Base-by-base conservation (phyloP, 2,329 filamentous ascomycete species). In the Dactylellina haptotyla region DNA sequence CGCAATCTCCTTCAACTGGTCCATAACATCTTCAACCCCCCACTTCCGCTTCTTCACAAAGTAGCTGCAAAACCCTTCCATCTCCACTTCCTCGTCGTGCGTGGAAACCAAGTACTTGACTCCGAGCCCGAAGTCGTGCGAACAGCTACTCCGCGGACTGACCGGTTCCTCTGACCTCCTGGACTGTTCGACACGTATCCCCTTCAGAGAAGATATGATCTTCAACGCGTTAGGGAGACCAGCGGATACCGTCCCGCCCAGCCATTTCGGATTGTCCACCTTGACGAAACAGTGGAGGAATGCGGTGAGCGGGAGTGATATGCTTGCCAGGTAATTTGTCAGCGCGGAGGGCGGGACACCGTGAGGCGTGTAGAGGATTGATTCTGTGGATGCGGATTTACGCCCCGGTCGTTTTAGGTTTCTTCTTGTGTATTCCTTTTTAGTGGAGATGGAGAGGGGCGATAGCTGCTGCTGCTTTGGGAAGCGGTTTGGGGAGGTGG, bases 401-500 rank as follows among this genome's bases (percentile, higher is more conserved):
- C 53, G 58, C n/a, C 70, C 63, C 0, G 63, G 63, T 14, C 43
- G 37, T 50, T 67, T 70, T 39, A 69, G 57, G 46, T 75, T 67
- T 57, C 28, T 51, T 25, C 30, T 37, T 32, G 30, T 37, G 26
- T 50, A 56, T 26, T 46, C 20, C 43, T 32, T 50, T n/a, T 50
- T 23, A 12, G 54, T 59, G 51, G 14, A n/a, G 51, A 58, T 34
- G 37, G 5, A 23, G 37, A 6, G 20, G 43, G 2, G 14, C 14
- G 37, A 41, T 10, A 45, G 25, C 16, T 14, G 37, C n/a, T n/a
- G 4, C 3, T 18, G 25, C 14, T 54, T 58, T 9, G 59, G 48
- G 26, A 26, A 75, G 74, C n/a, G 77, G 77, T n/a, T 76, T 77
- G 63, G 28, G 56, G 58, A 30, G 4, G 28, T 16, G 34, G 57